phyloP scores from a whole-genome alignment of 768 basidiomycete genomes.

The Phanerochaete carnosa region DNA sequence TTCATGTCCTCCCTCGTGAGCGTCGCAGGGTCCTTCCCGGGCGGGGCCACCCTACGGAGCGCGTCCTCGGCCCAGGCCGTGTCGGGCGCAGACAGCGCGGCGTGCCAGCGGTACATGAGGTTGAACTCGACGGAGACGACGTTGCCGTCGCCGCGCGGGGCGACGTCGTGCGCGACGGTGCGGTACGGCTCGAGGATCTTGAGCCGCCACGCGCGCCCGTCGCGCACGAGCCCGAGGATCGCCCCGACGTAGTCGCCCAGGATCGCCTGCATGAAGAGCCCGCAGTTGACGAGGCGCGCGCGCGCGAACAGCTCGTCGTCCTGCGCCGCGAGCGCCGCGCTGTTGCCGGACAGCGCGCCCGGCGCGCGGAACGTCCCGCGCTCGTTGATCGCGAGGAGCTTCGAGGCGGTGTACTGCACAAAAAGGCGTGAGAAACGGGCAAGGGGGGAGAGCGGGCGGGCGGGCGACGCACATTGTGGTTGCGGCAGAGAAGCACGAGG shows the following conservation, averaged over 20 bases:
- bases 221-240: slow-evolving; percentile 67
- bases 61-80: slow-evolving; percentile 47
- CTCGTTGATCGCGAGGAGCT: slow-evolving; percentile 69
- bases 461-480: slow-evolving; percentile 58
- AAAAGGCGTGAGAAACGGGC: not conserved
- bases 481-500: slow-evolving; percentile 64
- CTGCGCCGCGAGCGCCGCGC: slow-evolving; percentile 34
- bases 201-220: slow-evolving; percentile 63
- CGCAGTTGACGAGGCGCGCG: slow-evolving; percentile 70
- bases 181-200: slow-evolving; percentile 47
- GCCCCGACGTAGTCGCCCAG: slow-evolving; percentile 71
- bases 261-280: slow-evolving; percentile 68
- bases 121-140: slow-evolving; percentile 73
- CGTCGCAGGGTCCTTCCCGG: slow-evolving; percentile 33
- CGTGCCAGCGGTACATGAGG: slow-evolving; percentile 53
- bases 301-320: slow-evolving; percentile 80
- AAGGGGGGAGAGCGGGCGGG: not conserved
- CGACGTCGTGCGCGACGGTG: not conserved
- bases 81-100: slow-evolving; percentile 54
- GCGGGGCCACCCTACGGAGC: slow-evolving; percentile 44
- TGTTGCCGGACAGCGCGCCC: slow-evolving; percentile 12
- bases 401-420: slow-evolving; percentile 63
- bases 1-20: slow-evolving; percentile 14
- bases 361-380: slow-evolving; percentile 37
- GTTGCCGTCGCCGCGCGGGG: slow-evolving; percentile 57